A percentile compares a stretch with the other conserved stretches of the same genome.
Evolutionary conservation across 441 rosid genomes (phyloP).

Genomic region (Aleurites moluccanus): DNA sequence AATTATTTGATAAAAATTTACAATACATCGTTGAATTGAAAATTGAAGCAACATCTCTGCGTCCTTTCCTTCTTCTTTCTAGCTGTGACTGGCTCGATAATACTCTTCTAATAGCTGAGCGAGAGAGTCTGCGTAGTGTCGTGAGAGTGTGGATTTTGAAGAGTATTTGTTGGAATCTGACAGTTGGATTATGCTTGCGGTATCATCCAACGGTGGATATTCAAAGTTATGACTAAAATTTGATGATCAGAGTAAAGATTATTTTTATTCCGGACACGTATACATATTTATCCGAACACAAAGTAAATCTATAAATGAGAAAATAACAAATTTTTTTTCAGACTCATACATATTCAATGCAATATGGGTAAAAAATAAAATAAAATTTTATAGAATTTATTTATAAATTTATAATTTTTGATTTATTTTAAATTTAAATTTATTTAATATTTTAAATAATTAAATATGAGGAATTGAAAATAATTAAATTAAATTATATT

Average conservation of each 20-base stretch:
- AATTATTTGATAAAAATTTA: neutral
- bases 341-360: too few species aligned
- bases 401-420: too few species aligned
- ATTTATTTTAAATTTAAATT: too few species aligned
- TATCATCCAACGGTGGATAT: constrained; percentile 12
- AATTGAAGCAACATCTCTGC: constrained; percentile 38
- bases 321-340: too few species aligned
- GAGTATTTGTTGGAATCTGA: neutral
- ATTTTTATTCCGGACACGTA: too few species aligned
- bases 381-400: too few species aligned
- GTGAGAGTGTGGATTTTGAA: neutral
- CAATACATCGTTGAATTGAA: constrained; percentile 45
- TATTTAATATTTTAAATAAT: too few species aligned
- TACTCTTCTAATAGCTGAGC: too few species aligned
- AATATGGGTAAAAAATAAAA: too few species aligned
- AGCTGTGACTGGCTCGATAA: neutral
- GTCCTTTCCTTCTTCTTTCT: neutral
- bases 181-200: neutral
- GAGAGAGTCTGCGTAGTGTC: neutral
- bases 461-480: too few species aligned
- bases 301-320: too few species aligned
- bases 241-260: neutral
- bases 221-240: constrained; percentile 6
- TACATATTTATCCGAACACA: neutral
- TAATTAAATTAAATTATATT: too few species aligned